Conservation (phyloP, 768 basidiomycete species). For the Wakefieldia striispora region DNA sequence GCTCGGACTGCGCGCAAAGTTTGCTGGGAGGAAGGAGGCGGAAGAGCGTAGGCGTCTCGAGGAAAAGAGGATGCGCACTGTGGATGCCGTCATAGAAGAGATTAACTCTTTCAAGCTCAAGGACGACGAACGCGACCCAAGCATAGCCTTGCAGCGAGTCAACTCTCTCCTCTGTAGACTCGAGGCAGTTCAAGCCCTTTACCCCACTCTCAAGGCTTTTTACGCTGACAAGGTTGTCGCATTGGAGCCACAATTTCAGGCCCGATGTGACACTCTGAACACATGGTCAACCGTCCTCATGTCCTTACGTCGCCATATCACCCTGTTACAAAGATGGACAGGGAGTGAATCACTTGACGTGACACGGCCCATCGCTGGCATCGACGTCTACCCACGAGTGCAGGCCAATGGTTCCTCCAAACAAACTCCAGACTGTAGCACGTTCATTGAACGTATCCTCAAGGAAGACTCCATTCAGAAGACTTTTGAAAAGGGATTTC, state of each 20-base stretch:
- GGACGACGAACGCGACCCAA: constrained; percentile 33
- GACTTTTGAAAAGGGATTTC: constrained; percentile 88
- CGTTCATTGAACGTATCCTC: constrained; percentile 89
- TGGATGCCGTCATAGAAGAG: constrained; percentile 83
- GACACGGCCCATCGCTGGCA: constrained; percentile 69
- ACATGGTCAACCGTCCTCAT: constrained; percentile 90
- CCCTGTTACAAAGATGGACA: constrained; percentile 87
- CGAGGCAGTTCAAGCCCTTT: constrained; percentile 81
- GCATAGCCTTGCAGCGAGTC: constrained; percentile 59
- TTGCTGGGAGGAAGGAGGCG: constrained; percentile 73
- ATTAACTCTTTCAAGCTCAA: constrained; percentile 71
- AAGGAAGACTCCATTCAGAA: constrained; percentile 97
- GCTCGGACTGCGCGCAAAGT: constrained; percentile 86
- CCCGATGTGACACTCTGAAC: constrained; percentile 85
- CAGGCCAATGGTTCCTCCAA: constrained; percentile 39
- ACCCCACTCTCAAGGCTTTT: constrained; percentile 81
- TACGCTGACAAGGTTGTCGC: constrained; percentile 75
- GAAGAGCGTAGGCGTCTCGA: constrained; percentile 83
- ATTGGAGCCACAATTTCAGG: constrained; percentile 62
- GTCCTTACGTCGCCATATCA: constrained; percentile 80
- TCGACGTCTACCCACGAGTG: constrained; percentile 43
- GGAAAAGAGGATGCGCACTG: constrained; percentile 76
- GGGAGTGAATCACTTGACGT: constrained; percentile 90
- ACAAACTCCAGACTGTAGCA: constrained; percentile 60
- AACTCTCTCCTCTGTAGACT: constrained; percentile 67